Conservation (phyloP, 2,329 filamentous ascomycete species). For the Macrophomina pseudophaseolina region DNA sequence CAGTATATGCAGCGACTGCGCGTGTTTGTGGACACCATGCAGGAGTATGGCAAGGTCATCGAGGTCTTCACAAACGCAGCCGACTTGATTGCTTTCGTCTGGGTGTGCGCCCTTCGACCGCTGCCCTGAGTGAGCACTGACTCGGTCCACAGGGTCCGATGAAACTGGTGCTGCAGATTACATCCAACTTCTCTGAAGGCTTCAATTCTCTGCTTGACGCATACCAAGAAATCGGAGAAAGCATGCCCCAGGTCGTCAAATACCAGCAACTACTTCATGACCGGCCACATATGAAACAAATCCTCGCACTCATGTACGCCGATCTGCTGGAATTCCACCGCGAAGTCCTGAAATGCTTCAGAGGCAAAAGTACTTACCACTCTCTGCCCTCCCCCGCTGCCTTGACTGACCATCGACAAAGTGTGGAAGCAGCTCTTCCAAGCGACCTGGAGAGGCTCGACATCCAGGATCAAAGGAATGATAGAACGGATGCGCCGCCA, state of each 20-base stretch:
- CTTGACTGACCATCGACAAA: slow-evolving; percentile 7
- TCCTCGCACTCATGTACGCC: slow-evolving; percentile 43
- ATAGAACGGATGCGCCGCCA: slow-evolving; percentile 31
- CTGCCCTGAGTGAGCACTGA: slow-evolving; percentile 24
- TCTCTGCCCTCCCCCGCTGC: slow-evolving; percentile 12
- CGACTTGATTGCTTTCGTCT: slow-evolving; percentile 35
- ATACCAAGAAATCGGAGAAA: slow-evolving; percentile 47
- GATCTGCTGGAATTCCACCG: slow-evolving; percentile 50
- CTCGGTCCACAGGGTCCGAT: slow-evolving; percentile 36
- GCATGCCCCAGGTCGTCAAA: slow-evolving; percentile 42
- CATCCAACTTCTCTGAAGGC: slow-evolving; percentile 39
- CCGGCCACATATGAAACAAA: slow-evolving; percentile 37
- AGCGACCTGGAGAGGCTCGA: slow-evolving; percentile 34
- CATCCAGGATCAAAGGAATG: slow-evolving; percentile 29
- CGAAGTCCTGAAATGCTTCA: slow-evolving; percentile 39
- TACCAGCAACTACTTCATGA: slow-evolving; percentile 40
- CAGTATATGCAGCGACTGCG: slow-evolving; percentile 32
- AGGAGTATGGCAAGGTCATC: slow-evolving; percentile 34
- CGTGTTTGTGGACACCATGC: slow-evolving; percentile 35
- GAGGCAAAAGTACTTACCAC: slow-evolving; percentile 31
- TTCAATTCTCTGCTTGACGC: slow-evolving; percentile 47
- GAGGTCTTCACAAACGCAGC: slow-evolving; percentile 31
- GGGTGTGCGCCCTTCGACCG: slow-evolving; percentile 30
- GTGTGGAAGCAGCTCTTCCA: slow-evolving; percentile 37
- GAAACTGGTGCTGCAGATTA: slow-evolving; percentile 43